Base-by-base conservation (phyloP, 2,329 filamentous ascomycete genomes). In the Penicillium hesseltinei region DNA sequence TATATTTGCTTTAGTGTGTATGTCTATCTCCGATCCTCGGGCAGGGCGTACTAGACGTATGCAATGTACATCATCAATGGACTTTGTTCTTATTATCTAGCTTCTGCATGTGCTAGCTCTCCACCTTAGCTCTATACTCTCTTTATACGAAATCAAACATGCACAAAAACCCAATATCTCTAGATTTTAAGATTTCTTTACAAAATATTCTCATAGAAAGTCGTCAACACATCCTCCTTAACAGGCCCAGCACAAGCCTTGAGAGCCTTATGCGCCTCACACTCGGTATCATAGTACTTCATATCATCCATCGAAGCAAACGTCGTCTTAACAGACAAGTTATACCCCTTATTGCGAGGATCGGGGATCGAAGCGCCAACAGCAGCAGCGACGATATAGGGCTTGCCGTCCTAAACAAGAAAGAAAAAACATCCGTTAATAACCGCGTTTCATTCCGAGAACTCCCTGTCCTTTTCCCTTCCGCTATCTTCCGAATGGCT, bases 301-400 rank as follows among this genome's bases (percentile, higher is more conserved):
- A 90, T 85, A 70, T 90, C 88, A 13, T 86, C 86, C 54, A 85
- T 66, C 58, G 75, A 86, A 45, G 81, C 80, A 68, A 91, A 91
- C 46, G 83, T 82, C 40, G 82, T 85, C 70, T 85, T 82, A 48
- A 82, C 83, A 17, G 84, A 80, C 52, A 90, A 67, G 8, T 85
- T 90, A 77, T 81, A 90, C 43, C 87, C 88, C 71, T 88, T 82
- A 63, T 79, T 81, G 31, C 87, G 83, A 19, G 81, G 76, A 65
- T 89, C 85, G 9, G 81, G 77, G 60, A 84, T 75, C 9, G 82
- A 79, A 23, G 76, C 72, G 33, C 82, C 82, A 15, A 82, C 85
- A n/a, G 73, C 77, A 62, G 84, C 77, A 56, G 80, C 79, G 44
- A 85, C 73, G 62, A 91, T 88, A 71, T 91, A 91, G 1, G 85